A percentile compares a stretch with the other conserved stretches of the same genome.
These are phyloP conservation scores for Cordyceps cicadae DNA, from an alignment of 2,329 filamentous ascomycete genomes.

Conservation along the genomic window DNA sequence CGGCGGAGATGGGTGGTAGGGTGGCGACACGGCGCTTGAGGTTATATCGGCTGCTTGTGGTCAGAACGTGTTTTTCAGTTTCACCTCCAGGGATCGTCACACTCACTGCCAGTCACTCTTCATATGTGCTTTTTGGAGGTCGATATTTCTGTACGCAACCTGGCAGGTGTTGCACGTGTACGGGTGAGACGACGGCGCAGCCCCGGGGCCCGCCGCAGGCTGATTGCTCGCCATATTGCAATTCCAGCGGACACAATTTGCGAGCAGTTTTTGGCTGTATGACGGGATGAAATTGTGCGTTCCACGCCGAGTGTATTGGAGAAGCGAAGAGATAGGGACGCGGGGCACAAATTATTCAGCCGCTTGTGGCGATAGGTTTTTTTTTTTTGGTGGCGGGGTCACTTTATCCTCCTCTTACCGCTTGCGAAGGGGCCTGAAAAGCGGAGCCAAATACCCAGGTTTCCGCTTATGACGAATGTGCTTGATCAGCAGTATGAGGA, in stretches of 20 bases:
- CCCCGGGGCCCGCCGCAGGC: constrained; percentile 22
- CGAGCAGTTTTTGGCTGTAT: background rate
- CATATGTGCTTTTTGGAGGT: constrained; percentile 93
- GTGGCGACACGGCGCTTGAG: constrained; percentile 89
- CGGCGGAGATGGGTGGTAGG: constrained; percentile 81
- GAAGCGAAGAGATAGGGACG: background rate
- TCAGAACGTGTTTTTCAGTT: constrained; percentile 2
- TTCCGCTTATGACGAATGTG: background rate
- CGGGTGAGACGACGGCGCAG: constrained; percentile 55
- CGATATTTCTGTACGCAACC: constrained; percentile 89
- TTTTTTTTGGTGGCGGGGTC: constrained; percentile 19
- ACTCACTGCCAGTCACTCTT: constrained; percentile 97
- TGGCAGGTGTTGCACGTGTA: constrained; percentile 99
- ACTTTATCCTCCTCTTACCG: background rate
- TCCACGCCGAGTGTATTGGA: background rate
- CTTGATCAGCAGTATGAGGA: background rate
- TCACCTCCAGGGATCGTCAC: background rate
- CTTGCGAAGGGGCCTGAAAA: background rate
- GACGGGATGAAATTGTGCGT: background rate
- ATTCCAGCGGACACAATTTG: background rate
- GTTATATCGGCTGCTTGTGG: constrained; percentile 68
- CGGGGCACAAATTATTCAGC: constrained; percentile 17
- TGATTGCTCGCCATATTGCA: constrained; percentile 38
- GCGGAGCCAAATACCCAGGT: background rate
- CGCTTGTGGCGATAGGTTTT: constrained; percentile 16